These are phyloP conservation scores for Dissophora ornata DNA, from an alignment of 192 early-diverging fungal species.

Conservation along the genomic window DNA sequence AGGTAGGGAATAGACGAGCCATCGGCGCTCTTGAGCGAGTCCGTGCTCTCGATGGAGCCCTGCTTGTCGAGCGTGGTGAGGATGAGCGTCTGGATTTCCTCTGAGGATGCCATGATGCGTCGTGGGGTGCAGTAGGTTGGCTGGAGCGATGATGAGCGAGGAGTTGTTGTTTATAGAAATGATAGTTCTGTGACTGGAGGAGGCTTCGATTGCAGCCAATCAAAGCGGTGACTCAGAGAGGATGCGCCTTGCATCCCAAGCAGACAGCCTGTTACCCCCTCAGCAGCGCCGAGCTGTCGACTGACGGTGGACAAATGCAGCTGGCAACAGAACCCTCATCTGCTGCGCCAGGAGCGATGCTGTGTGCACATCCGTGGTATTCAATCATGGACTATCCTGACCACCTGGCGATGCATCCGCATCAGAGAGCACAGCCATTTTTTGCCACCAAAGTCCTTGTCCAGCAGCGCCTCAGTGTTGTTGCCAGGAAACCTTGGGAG, in stretches of 20 bases:
- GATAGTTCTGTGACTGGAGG: not conserved
- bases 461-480: too few relatives aligned
- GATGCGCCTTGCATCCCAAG: not conserved
- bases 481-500: too few relatives aligned
- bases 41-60: constrained; percentile 77
- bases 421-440: too few relatives aligned
- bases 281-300: too few relatives aligned
- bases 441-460: too few relatives aligned
- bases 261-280: too few relatives aligned
- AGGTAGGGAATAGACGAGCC: constrained; percentile 74
- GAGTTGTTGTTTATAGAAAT: not conserved
- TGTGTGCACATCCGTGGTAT: too few relatives aligned
- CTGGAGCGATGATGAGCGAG: not conserved
- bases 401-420: too few relatives aligned
- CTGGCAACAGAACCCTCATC: too few relatives aligned
- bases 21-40: constrained; percentile 64
- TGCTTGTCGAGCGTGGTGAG: constrained; percentile 77
- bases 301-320: too few relatives aligned
- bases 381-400: too few relatives aligned
- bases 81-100: constrained; percentile 67
- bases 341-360: too few relatives aligned
- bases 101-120: constrained; percentile 48
- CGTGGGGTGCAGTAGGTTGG: not conserved
- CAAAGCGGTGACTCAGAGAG: constrained; percentile 24
- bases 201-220: constrained; percentile 15